A percentile compares a stretch with the other conserved stretches of the same genome.
phyloP scores from a whole-genome alignment of 495 filamentous ascomycete genomes.

The Chaetomium fimeti region DNA sequence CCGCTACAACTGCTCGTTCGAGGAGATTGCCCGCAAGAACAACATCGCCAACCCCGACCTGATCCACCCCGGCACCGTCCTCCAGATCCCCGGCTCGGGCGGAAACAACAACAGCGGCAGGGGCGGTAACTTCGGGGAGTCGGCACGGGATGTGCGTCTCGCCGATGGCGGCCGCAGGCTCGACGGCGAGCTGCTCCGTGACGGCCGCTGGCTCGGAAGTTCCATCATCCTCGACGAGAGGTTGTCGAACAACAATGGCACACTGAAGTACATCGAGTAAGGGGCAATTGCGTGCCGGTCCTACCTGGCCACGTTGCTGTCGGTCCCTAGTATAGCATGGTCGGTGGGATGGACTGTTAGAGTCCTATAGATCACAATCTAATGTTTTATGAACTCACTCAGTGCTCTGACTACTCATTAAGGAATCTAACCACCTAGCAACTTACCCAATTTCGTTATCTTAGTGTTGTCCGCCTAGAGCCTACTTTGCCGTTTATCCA shows the following conservation, averaged over 20 bases:
- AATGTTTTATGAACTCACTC: background rate
- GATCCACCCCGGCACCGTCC: slow-evolving; percentile 40
- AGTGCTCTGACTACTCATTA: background rate
- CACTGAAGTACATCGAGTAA: slow-evolving; percentile 24
- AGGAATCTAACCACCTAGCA: too few relatives aligned
- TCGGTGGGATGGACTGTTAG: background rate
- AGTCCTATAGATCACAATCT: background rate
- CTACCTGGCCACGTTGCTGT: too few relatives aligned
- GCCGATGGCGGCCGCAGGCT: slow-evolving; percentile 41
- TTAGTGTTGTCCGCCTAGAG: too few relatives aligned
- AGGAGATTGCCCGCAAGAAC: slow-evolving; percentile 37
- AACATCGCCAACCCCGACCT: slow-evolving; percentile 38
- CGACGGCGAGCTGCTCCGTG: slow-evolving; percentile 40
- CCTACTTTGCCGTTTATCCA: too few relatives aligned
- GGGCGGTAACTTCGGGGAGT: slow-evolving; percentile 41
- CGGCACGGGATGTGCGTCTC: slow-evolving; percentile 42
- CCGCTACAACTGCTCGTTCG: slow-evolving; percentile 27
- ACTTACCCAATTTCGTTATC: too few relatives aligned
- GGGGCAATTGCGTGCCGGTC: background rate
- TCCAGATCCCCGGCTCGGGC: slow-evolving; percentile 35
- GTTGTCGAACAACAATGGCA: slow-evolving; percentile 43
- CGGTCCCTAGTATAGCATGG: too few relatives aligned
- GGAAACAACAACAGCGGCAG: slow-evolving; percentile 11
- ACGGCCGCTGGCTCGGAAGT: slow-evolving; percentile 37
- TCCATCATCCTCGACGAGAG: slow-evolving; percentile 44